These are phyloP conservation scores for Trichoderma parareesei DNA, from an alignment of 495 filamentous ascomycete species.

Conservation along the genomic window DNA sequence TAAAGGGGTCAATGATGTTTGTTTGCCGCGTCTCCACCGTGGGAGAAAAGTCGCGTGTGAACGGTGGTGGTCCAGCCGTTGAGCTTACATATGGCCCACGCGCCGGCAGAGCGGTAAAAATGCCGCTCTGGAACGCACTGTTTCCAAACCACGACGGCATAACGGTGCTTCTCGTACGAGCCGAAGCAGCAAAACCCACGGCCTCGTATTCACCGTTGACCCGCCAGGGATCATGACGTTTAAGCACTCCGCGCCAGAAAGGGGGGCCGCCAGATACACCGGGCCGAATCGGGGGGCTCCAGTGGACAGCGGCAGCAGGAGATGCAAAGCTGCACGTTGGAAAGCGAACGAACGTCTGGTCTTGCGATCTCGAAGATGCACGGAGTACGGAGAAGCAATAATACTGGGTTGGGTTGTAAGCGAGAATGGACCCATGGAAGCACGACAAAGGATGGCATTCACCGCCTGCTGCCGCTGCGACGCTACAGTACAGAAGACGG, in stretches of 20 bases:
- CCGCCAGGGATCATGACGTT: conserved; percentile 6
- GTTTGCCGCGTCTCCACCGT: conserved; percentile 8
- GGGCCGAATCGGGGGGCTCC: not conserved
- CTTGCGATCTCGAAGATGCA: not conserved
- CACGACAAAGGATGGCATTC: not conserved
- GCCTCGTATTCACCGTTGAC: conserved; percentile 2
- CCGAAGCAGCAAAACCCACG: not conserved
- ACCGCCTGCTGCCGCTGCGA: not conserved
- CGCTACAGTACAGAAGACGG: not conserved
- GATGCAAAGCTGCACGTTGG: not conserved
- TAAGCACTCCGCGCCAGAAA: not conserved
- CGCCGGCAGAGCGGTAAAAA: not conserved
- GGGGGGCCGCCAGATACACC: not conserved
- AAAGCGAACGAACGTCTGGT: not conserved
- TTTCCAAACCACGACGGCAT: not conserved
- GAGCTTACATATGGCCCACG: not conserved
- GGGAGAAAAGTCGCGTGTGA: not conserved
- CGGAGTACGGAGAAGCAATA: not conserved
- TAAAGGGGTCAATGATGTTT: conserved; percentile 6
- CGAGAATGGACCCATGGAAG: not conserved
- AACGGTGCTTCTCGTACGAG: not conserved
- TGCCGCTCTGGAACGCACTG: conserved; percentile 2
- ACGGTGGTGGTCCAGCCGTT: not conserved
- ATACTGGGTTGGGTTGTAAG: not conserved
- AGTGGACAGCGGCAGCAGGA: not conserved